Base-by-base conservation (phyloP, 768 basidiomycete genomes). In the Lactifluus rugatus region DNA sequence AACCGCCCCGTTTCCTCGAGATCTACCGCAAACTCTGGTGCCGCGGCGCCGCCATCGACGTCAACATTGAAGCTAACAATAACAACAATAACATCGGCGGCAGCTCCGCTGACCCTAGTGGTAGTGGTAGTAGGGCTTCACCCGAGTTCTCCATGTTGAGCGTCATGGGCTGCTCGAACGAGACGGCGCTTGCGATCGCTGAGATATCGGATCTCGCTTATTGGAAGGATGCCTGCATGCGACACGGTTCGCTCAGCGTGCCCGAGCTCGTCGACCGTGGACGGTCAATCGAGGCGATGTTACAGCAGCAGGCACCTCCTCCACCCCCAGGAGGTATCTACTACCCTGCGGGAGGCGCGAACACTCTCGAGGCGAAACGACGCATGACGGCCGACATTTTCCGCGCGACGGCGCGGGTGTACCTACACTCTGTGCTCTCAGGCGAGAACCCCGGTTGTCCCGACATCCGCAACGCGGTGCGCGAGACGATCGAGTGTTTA, bases 101-200 rank as follows among this genome's bases (percentile, higher is more conserved):
- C 36, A 37, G 36, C 32, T 9, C 3, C 48, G 19, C 3, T 48
- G 58, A 5, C 31, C 3, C 1, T 17, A 31, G 23, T 32, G 31
- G 36, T 21, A n/a, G 0, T 34, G 17, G 5, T 28, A 14, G 10
- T 7, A 44, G 16, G 8, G 21, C 17, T 5, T 16, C 54, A 19
- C 64, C 66, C 44, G 73, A 77, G 66, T 75, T 81, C 56, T 82
- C 81, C n/a, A 92, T 92, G 89, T 75, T 89, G 72, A 75, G 78
- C 45, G 78, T 88, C 5, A 92, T 93, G 88, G 89, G 89, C 19
- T 90, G 89, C 74, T 84, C 87, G 65, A 89, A 90, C 71, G 72
- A 75, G 59, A 81, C 87, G 54, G 81, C 92, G 48, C 84, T 86
- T 76, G 87, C 86, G 26, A 75, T 92, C 45, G 86, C 90, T 4